Base-by-base conservation (phyloP, 805 yeast genomes). In the Cyberlindnera xishuangbannaensis region DNA sequence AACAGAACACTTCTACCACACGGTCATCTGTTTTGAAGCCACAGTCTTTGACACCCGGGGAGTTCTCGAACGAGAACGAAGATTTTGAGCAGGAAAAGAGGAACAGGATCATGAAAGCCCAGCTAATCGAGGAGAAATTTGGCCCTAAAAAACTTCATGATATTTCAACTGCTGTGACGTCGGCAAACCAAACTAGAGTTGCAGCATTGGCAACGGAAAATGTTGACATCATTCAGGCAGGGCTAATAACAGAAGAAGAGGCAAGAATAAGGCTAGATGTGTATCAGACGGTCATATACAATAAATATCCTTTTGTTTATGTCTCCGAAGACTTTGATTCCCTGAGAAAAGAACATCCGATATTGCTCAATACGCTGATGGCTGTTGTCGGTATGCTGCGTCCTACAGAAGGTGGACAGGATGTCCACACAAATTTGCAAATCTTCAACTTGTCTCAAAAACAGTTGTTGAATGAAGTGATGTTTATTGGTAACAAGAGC, bases 401-500 rank as follows among this genome's bases (percentile, higher is more conserved):
- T 41, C 51, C 53, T 6, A 41, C 51, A 13, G 36, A 38, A 2
- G 33, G n/a, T 3, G 5, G 12, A 3, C 29, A 17, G 1, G 31
- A 31, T 9, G 41, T 58, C 7, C 74, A 69, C 15, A 53, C 55
- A 9, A 67, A 71, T 26, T 51, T 77, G 43, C 55, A 58, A 24
- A 51, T 80, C 24, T 77, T 81, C 49, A 66, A 69, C 41, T 64
- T 69, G 34, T 73, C 81, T 13, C 53, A 76, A 15, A 64, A 65
- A 47, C 50, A 73, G 18, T 49, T 77, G 12, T 54, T 75, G 9
- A 59, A 70, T 31, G 88, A 85, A 48, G 69, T 80, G 9, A 57
- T 86, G 57, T 67, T 80, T 7, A 64, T 71, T 17, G 95, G 95
- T 14, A 67, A 73, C 35, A 87, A 84, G 58, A 69, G 78, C 6